Evolutionary conservation across 192 early-diverging fungal species (phyloP).

Genomic region (Rhizophagus sp.): DNA sequence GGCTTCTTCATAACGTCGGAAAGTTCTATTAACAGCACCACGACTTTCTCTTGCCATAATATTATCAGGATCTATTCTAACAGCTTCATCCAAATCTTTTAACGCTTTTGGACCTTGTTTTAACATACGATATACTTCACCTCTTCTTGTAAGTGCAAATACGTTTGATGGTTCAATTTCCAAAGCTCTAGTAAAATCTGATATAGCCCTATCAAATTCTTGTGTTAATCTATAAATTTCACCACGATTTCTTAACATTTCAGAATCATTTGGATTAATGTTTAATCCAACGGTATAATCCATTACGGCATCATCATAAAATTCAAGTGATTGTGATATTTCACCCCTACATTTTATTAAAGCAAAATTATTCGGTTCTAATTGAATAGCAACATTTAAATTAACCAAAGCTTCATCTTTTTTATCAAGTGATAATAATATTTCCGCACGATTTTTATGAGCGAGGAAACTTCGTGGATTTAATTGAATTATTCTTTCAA

Average conservation of each 20-base stretch:
- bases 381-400: neutral
- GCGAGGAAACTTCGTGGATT: neutral
- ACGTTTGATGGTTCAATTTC: conserved; percentile 4
- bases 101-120: conserved; percentile 1
- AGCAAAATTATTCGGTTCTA: neutral
- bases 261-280: conserved; percentile 4
- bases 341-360: conserved; percentile 10
- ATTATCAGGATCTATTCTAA: conserved; percentile 22
- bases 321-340: neutral
- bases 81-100: conserved; percentile 19
- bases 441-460: conserved; percentile 11
- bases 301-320: neutral
- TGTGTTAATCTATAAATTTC: conserved; percentile 12
- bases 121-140: conserved; percentile 15
- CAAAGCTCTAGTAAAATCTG: conserved; percentile 18
- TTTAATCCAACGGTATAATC: conserved; percentile 7
- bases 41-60: conserved; percentile 1
- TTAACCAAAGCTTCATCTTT: conserved; percentile 6
- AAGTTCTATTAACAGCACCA: conserved; percentile 18
- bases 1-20: conserved; percentile 24
- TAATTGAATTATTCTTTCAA: conserved; percentile 8
- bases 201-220: conserved; percentile 10
- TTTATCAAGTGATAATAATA: neutral
- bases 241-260: neutral
- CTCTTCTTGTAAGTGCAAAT: conserved; percentile 1